Conservation (phyloP, 257 asterid genomes). For the Petunia secreta region DNA sequence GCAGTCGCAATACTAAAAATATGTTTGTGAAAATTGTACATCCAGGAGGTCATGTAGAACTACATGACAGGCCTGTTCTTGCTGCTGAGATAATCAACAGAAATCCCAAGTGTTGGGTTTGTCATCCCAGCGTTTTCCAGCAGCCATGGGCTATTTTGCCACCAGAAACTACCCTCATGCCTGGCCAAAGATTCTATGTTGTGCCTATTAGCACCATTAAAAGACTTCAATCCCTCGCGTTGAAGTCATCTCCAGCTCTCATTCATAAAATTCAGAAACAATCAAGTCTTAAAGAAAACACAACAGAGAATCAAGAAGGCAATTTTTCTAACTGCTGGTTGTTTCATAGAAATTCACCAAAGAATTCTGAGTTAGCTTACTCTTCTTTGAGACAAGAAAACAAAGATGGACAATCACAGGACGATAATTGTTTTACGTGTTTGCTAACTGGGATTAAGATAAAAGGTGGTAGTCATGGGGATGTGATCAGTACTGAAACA, state of each 20-base stretch:
- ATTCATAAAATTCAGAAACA: slow-evolving; percentile 9
- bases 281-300: neutral
- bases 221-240: slow-evolving; percentile 46
- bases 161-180: slow-evolving; percentile 56
- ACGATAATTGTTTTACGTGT: slow-evolving; percentile 27
- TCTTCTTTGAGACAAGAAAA: slow-evolving; percentile 13
- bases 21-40: slow-evolving; percentile 63
- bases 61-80: slow-evolving; percentile 61
- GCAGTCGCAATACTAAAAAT: slow-evolving; percentile 44
- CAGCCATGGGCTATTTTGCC: slow-evolving; percentile 59
- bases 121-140: slow-evolving; percentile 62
- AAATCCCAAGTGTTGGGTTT: slow-evolving; percentile 63
- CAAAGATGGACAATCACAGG: neutral
- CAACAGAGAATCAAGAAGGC: neutral
- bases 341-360: neutral
- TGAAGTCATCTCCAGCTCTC: slow-evolving; percentile 28
- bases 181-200: slow-evolving; percentile 61
- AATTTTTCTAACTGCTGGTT: slow-evolving; percentile 40
- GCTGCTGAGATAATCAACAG: slow-evolving; percentile 57
- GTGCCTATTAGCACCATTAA: slow-evolving; percentile 62
- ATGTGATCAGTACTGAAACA: slow-evolving; percentile 19
- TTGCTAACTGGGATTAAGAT: slow-evolving; percentile 30
- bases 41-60: slow-evolving; percentile 77
- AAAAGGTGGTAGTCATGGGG: neutral
- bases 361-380: neutral